Percentiles rank a stretch among this genome's conserved stretches.
Conservation (phyloP, 2,329 filamentous ascomycete species). For the Beauveria medogensis region DNA sequence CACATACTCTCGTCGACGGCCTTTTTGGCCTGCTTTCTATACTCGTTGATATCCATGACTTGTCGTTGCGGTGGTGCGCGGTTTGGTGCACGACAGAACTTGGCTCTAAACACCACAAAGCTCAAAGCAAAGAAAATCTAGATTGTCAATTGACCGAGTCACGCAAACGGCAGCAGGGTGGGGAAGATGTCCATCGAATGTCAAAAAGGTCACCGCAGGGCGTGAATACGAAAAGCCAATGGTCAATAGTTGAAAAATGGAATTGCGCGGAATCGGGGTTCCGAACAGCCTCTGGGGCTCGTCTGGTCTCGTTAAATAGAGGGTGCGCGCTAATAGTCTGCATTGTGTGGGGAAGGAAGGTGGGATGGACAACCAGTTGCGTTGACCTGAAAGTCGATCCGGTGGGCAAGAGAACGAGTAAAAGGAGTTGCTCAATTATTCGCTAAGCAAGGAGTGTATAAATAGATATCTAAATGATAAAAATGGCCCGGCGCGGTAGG, state of each 20-base stretch:
- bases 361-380: neutral
- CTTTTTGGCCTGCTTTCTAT: slow-evolving; percentile 66
- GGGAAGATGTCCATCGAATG: neutral
- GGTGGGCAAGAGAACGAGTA: no score
- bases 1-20: slow-evolving; percentile 74
- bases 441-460: neutral
- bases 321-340: no score
- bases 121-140: neutral
- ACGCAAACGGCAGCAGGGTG: neutral
- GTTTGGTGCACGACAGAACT: neutral
- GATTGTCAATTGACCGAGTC: neutral
- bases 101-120: neutral
- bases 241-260: neutral
- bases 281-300: neutral
- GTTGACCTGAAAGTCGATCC: neutral
- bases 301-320: no score
- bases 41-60: slow-evolving; percentile 72
- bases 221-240: neutral
- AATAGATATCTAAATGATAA: neutral
- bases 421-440: neutral
- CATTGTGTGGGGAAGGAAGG: neutral
- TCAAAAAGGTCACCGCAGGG: neutral
- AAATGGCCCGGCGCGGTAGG: neutral
- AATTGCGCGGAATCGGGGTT: neutral
- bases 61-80: neutral